Percentiles rank a stretch among this genome's conserved stretches.
Conservation (phyloP, 2,329 filamentous ascomycete genomes). For the Colletotrichum sp. region DNA sequence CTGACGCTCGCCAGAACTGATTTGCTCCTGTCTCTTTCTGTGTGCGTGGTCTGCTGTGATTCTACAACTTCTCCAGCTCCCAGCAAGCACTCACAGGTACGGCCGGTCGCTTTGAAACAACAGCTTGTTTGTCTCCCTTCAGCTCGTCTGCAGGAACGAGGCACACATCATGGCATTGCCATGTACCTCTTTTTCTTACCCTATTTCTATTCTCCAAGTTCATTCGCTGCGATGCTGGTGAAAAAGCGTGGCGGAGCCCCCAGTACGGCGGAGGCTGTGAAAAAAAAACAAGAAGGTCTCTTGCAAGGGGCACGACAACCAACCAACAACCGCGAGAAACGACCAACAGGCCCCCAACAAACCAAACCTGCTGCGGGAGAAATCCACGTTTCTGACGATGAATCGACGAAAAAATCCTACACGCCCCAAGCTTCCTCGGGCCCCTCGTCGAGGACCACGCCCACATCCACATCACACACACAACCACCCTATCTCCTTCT, state of each 20-base stretch:
- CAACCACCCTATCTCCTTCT: neutral
- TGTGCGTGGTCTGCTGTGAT: neutral
- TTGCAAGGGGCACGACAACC: neutral
- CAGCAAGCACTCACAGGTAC: neutral
- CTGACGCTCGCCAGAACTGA: neutral
- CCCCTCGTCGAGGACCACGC: neutral
- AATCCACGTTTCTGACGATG: neutral
- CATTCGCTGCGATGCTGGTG: neutral
- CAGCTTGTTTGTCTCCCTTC: neutral
- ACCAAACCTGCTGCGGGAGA: neutral
- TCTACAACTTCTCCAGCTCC: neutral
- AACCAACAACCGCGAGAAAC: neutral
- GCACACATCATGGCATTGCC: neutral
- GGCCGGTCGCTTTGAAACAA: neutral
- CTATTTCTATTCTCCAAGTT: neutral
- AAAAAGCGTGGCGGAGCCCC: neutral
- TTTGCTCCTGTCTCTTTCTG: neutral
- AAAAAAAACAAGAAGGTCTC: neutral
- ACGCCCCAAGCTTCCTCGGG: neutral
- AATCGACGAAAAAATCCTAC: neutral
- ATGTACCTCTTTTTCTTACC: neutral
- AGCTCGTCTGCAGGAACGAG: neutral
- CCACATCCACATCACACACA: neutral
- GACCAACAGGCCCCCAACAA: neutral
- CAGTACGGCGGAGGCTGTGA: conserved; percentile 9